phyloP scores from a whole-genome alignment of 306 rosid species.

The Cicer pinnatifidum region DNA sequence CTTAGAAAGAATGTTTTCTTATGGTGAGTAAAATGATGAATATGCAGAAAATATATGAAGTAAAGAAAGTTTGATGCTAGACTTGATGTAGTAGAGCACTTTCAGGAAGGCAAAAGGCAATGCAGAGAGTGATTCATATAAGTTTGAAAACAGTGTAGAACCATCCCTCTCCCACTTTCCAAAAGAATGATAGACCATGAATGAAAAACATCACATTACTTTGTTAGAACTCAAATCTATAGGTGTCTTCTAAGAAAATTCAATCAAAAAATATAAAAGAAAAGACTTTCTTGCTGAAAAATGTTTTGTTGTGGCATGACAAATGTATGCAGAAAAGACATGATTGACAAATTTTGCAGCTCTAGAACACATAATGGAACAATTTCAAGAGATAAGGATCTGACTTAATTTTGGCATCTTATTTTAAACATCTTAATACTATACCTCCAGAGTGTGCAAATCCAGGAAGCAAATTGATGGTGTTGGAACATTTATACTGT shows the following conservation, averaged over 20 bases:
- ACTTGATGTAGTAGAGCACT: background rate
- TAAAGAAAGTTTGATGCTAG: constrained; percentile 23
- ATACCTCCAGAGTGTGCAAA: constrained; percentile 87
- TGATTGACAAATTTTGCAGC: background rate
- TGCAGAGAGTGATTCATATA: background rate
- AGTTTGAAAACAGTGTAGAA: constrained; percentile 5
- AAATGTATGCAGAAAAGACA: background rate
- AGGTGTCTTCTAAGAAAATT: background rate
- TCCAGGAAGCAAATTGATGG: constrained; percentile 92
- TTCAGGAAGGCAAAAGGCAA: background rate
- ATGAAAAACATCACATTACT: background rate
- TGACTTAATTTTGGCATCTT: constrained; percentile 28
- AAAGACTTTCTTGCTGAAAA: constrained; percentile 22
- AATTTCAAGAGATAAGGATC: constrained; percentile 22
- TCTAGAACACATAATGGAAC: background rate
- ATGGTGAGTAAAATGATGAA: constrained; percentile 3
- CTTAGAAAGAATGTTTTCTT: constrained; percentile 22
- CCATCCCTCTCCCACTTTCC: background rate
- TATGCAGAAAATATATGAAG: constrained; percentile 11
- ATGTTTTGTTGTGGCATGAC: constrained; percentile 6
- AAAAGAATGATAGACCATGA: constrained; percentile 29
- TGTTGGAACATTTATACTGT: constrained; percentile 63
- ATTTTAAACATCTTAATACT: constrained; percentile 35
- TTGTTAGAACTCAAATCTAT: constrained; percentile 22
- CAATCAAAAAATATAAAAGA: constrained; percentile 5